These are phyloP conservation scores for Suhomyces prunicola DNA, from an alignment of 805 yeast genomes.

Conservation along the genomic window DNA sequence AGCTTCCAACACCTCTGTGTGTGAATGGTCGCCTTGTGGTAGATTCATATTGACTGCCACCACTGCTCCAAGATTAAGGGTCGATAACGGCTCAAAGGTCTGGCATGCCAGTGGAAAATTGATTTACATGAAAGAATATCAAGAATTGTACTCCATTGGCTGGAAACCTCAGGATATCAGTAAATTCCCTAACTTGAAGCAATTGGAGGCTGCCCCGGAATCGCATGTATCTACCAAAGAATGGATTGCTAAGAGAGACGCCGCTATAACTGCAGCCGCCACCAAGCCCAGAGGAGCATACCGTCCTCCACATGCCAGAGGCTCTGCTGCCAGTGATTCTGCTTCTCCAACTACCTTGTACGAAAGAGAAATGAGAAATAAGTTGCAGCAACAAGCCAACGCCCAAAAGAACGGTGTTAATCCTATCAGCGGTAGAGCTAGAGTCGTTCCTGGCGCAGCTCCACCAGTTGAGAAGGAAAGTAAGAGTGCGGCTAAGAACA, in stretches of 20 bases:
- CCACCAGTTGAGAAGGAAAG: slow-evolving; percentile 47
- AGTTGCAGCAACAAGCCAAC: slow-evolving; percentile 6
- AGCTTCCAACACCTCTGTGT: slow-evolving; percentile 93
- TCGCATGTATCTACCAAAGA: slow-evolving; percentile 72
- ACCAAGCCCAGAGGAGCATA: slow-evolving; percentile 83
- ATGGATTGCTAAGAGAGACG: slow-evolving; percentile 43
- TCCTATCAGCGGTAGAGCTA: slow-evolving; percentile 27
- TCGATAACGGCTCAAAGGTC: slow-evolving; percentile 89
- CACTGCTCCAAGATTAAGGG: slow-evolving; percentile 93
- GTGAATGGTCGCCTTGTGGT: slow-evolving; percentile 98
- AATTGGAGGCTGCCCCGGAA: slow-evolving; percentile 53
- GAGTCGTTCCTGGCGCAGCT: slow-evolving; percentile 58
- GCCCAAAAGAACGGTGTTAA: slow-evolving; percentile 13
- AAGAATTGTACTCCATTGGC: slow-evolving; percentile 72
- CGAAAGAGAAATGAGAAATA: slow-evolving; percentile 49
- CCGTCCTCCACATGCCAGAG: slow-evolving; percentile 94
- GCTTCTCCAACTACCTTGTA: slow-evolving; percentile 49
- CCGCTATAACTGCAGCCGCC: slow-evolving; percentile 29
- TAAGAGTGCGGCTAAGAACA: slow-evolving; percentile 67
- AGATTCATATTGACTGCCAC: slow-evolving; percentile 91
- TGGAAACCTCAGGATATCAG: slow-evolving; percentile 73
- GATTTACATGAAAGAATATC: slow-evolving; percentile 72
- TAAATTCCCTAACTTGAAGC: slow-evolving; percentile 53
- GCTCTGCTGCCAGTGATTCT: slow-evolving; percentile 10
- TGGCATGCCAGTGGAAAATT: slow-evolving; percentile 91